phyloP scores from a whole-genome alignment of 495 filamentous ascomycete genomes.

The Neurospora hispaniola region DNA sequence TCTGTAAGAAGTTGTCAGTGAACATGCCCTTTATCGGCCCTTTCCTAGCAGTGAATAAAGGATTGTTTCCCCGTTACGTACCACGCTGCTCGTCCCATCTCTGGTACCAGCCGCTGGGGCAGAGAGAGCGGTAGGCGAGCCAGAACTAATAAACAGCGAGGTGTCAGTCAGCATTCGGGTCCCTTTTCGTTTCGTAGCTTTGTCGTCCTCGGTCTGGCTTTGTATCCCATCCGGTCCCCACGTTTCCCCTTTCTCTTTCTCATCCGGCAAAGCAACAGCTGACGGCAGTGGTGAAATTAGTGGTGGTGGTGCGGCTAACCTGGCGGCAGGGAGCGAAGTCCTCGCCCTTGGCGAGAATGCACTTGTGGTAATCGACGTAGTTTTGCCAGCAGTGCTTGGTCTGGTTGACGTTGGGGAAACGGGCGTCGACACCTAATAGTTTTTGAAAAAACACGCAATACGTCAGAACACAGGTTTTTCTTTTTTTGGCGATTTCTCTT shows the following conservation, averaged over 20 bases:
- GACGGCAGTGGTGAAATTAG: not conserved
- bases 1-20: slow-evolving; percentile 42
- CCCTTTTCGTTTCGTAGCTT: not conserved
- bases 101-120: slow-evolving; percentile 88
- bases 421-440: slow-evolving; percentile 83
- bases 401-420: slow-evolving; percentile 98
- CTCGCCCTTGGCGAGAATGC: slow-evolving; percentile 95
- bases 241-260: slow-evolving; percentile 11
- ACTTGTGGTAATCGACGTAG: slow-evolving; percentile 99
- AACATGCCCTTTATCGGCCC: not conserved
- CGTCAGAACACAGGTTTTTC: not conserved
- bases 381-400: slow-evolving; percentile 93
- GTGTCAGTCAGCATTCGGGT: not conserved
- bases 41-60: not conserved
- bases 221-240: not conserved
- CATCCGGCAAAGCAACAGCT: slow-evolving; percentile 1
- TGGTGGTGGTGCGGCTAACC: slow-evolving; percentile 38
- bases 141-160: slow-evolving; percentile 55
- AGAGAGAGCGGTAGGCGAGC: slow-evolving; percentile 90
- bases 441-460: not conserved
- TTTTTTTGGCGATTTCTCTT: not conserved
- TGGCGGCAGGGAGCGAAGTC: slow-evolving; percentile 97
- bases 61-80: slow-evolving; percentile 36
- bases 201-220: not conserved
- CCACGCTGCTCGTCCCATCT: slow-evolving; percentile 97